Evolutionary conservation across 805 yeast genomes (phyloP).

Genomic region (Lipomyces yamadae): DNA sequence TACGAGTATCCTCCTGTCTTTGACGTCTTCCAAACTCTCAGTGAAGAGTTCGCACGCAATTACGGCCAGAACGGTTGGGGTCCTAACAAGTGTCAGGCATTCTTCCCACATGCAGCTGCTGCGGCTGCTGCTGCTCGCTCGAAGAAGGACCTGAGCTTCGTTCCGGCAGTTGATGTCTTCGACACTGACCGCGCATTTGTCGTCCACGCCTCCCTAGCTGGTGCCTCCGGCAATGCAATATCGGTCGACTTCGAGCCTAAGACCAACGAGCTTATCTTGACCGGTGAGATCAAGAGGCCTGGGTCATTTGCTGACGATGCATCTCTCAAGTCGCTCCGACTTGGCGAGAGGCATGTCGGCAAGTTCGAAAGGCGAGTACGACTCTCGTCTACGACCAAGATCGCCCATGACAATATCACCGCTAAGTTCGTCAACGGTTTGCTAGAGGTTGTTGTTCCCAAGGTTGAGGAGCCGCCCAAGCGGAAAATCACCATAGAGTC

Average conservation of each 20-base stretch:
- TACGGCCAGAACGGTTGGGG: slow-evolving; percentile 6
- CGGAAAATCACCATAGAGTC: slow-evolving; percentile 34
- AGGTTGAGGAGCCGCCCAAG: slow-evolving; percentile 36
- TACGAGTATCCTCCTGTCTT: slow-evolving; percentile 17
- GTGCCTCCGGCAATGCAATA: slow-evolving; percentile 48
- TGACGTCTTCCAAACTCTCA: slow-evolving; percentile 22
- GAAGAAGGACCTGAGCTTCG: slow-evolving; percentile 14
- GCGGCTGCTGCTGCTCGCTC: slow-evolving; percentile 12
- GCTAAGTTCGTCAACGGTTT: slow-evolving; percentile 56
- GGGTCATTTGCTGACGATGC: slow-evolving; percentile 43
- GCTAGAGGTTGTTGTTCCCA: slow-evolving; percentile 52
- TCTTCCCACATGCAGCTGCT: slow-evolving; percentile 9
- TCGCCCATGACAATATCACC: slow-evolving; percentile 53
- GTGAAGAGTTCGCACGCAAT: slow-evolving; percentile 19
- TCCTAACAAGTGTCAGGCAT: not conserved
- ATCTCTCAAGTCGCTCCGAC: slow-evolving; percentile 40
- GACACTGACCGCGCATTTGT: slow-evolving; percentile 52
- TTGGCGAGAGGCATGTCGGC: slow-evolving; percentile 49
- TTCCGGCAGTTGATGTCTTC: slow-evolving; percentile 55
- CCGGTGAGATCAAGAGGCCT: slow-evolving; percentile 48
- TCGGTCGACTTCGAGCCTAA: slow-evolving; percentile 55
- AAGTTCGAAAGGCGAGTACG: slow-evolving; percentile 52
- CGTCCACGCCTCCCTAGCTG: slow-evolving; percentile 54
- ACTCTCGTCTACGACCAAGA: slow-evolving; percentile 48
- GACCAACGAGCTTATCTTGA: slow-evolving; percentile 50